A percentile compares a stretch with the other conserved stretches of the same genome.
Evolutionary conservation across 257 asterid genomes (phyloP).

Genomic region (Solanum chilense): DNA sequence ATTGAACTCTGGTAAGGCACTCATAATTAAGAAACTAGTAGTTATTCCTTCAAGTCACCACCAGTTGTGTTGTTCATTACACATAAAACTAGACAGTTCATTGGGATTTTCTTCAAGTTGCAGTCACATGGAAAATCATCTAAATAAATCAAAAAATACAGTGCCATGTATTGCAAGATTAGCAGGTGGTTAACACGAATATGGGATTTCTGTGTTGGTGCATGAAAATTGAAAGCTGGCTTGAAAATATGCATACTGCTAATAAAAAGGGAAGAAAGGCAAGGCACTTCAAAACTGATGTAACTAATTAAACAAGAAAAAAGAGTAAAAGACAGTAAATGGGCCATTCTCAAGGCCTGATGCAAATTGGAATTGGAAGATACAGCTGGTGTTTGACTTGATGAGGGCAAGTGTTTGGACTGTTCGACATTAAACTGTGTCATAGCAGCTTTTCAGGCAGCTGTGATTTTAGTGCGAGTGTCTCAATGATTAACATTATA

Average conservation of each 20-base stretch:
- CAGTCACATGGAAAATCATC: neutral
- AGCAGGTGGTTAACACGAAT: neutral
- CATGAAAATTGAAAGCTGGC: neutral
- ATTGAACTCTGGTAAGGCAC: neutral
- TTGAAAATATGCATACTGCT: neutral
- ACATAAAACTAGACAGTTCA: neutral
- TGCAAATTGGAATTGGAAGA: neutral
- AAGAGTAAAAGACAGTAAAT: neutral
- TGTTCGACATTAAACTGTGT: neutral
- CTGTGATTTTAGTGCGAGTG: neutral
- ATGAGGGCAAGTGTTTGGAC: neutral
- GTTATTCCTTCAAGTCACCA: neutral
- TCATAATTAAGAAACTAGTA: neutral
- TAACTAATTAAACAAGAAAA: neutral
- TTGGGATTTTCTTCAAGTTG: neutral
- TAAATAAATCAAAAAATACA: neutral
- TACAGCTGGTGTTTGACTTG: neutral
- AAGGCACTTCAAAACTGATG: neutral
- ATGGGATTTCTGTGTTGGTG: neutral
- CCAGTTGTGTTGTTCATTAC: neutral
- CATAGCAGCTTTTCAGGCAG: neutral
- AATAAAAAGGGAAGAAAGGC: neutral
- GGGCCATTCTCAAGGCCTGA: neutral
- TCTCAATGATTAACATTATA: neutral
- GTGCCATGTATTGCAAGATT: neutral